These are phyloP conservation scores for Zostera marina DNA, from an alignment of 116 monocot genomes.

Conservation along the genomic window DNA sequence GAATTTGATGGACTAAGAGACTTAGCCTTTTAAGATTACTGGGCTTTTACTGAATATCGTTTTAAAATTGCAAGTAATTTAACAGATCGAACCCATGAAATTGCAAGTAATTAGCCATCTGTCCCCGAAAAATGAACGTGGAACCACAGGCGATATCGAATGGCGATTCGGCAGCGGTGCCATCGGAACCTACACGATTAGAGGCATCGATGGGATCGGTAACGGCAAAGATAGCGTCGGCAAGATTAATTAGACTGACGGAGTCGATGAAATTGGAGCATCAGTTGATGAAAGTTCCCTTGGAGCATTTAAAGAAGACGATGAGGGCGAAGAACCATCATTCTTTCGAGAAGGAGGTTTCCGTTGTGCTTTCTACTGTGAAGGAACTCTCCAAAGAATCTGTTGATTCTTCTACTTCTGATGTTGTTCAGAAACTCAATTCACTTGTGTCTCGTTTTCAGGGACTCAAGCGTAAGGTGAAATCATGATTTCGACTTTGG, in stretches of 20 bases:
- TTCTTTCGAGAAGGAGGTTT: constrained; percentile 65
- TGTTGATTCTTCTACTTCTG: constrained; percentile 1
- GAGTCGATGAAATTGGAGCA: constrained; percentile 84
- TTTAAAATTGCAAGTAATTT: too few relatives aligned
- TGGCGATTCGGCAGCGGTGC: too few relatives aligned
- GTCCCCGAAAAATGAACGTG: neutral
- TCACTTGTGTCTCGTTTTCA: constrained; percentile 91
- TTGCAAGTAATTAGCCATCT: too few relatives aligned
- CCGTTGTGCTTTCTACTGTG: constrained; percentile 58
- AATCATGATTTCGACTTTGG: too few relatives aligned
- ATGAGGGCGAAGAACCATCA: constrained; percentile 57
- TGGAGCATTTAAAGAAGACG: constrained; percentile 83
- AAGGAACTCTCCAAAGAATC: constrained; percentile 7
- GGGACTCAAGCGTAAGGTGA: constrained; percentile 93
- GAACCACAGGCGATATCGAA: too few relatives aligned
- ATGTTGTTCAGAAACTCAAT: constrained; percentile 44
- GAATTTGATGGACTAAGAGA: neutral
- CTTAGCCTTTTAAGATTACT: constrained; percentile 3
- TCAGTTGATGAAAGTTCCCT: constrained; percentile 74
- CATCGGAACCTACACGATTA: too few relatives aligned
- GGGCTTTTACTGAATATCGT: neutral
- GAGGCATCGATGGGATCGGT: too few relatives aligned
- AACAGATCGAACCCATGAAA: too few relatives aligned
- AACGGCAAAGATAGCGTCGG: constrained; percentile 2
- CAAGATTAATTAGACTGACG: constrained; percentile 25